Evolutionary conservation across 169 alveolate genomes (phyloP), one percentile per base, ranked within the genome.

Genomic region (Plasmodium relictum): DNA sequence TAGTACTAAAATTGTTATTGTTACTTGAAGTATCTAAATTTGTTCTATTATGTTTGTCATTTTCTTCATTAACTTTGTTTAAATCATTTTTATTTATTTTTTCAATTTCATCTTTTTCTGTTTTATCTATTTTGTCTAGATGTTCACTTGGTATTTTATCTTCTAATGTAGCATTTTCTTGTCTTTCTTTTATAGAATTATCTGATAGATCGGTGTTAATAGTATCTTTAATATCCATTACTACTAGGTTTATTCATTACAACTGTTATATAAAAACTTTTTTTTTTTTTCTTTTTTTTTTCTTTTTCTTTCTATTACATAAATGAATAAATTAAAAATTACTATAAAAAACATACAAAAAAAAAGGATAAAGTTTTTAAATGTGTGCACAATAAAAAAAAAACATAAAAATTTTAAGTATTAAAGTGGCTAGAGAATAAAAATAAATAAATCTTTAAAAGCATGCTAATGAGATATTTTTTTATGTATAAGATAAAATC

Each of bases 151-250:
- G 70, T 44, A 50, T 56, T 66, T 56, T 56, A 41, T 41, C 52
- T 42, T 58, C 69, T 50, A 59, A 5, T 50, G 48, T 50, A 24
- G 18, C 52, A 70, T 5, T 52, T 44, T 56, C 83, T 65, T 80
- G 90, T 80, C 83, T 54, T 66, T 80, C 90, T 37, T 31, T 54
- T 66, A n/a, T 59, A 26, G 78, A 39, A 70, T 80, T 62, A 45
- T 5, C 90, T 39, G 50, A 52, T 41, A 16, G 56, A 42, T 68
- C 90, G 62, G 50, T 44, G 70, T 65, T 66, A 9, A 65, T 52
- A 52, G 41, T 80, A 59, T 80, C 80, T 54, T 50, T 80, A 24
- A 70, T 31, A 70, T 68, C 90, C 90, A 80, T 80, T 44, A 37
- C 72, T 50, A 42, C 10, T 39, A 48, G 20, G 59, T 66, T 80